Conservation (phyloP, 768 basidiomycete species). For the Polyporus arcularius region DNA sequence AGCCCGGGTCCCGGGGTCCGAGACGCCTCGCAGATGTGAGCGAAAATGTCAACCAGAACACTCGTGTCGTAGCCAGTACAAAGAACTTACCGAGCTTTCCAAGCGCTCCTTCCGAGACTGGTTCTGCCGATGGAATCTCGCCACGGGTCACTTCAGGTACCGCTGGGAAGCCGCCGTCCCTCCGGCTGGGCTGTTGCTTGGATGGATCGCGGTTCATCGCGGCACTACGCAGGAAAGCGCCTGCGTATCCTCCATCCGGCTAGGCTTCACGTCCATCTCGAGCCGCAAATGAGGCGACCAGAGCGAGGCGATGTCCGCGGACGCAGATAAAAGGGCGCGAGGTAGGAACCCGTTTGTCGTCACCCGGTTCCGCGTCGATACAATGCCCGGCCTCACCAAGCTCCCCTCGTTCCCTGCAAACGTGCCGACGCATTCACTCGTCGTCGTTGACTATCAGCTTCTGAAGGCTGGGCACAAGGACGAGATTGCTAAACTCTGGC, state of each 20-base stretch:
- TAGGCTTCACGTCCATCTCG: conserved; percentile 15
- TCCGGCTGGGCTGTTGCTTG: not conserved
- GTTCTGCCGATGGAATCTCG: conserved; percentile 10
- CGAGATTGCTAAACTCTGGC: conserved; percentile 56
- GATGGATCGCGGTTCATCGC: conserved; percentile 13
- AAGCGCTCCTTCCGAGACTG: conserved; percentile 1
- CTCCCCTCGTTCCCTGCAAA: conserved; percentile 51
- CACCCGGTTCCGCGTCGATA: conserved; percentile 19
- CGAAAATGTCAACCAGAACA: conserved; percentile 5
- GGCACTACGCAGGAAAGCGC: conserved; percentile 8
- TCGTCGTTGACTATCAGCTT: conserved; percentile 55
- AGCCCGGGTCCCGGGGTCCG: conserved; percentile 11
- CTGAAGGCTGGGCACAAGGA: conserved; percentile 40
- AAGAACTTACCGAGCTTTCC: conserved; percentile 5
- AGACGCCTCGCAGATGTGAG: conserved; percentile 3
- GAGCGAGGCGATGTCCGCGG: conserved; percentile 4
- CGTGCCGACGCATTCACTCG: conserved; percentile 53
- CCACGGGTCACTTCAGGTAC: conserved; percentile 11
- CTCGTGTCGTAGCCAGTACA: not conserved
- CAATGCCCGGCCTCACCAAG: conserved; percentile 31
- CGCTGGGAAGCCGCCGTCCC: conserved; percentile 8
- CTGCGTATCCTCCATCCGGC: conserved; percentile 16
- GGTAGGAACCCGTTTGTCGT: not conserved
- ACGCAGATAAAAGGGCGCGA: conserved; percentile 10
- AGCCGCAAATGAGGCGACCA: conserved; percentile 1